A percentile compares a stretch with the other conserved stretches of the same genome.
phyloP scores from a whole-genome alignment of 1,139 yeast species.

The Geotrichum reessii region DNA sequence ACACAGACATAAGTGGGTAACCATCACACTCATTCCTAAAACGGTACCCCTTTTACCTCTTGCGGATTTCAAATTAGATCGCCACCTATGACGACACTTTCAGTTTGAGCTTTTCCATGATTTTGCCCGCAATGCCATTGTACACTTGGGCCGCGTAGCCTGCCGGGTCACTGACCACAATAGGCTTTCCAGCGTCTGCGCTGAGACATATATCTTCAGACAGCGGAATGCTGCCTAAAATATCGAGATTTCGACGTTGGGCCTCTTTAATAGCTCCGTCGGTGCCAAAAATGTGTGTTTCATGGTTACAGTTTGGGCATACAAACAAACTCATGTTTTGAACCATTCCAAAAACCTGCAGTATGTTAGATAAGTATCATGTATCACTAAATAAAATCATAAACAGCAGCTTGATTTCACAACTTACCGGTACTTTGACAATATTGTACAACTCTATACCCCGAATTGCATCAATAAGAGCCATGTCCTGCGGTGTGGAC shows the following conservation, averaged over 20 bases:
- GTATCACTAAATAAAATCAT: constrained; percentile 17
- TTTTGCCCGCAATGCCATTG: constrained; percentile 10
- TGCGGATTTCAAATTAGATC: not conserved
- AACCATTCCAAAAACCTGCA: constrained; percentile 57
- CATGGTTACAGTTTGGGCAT: constrained; percentile 72
- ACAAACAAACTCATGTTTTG: constrained; percentile 76
- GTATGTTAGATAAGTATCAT: not conserved
- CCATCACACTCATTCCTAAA: not conserved
- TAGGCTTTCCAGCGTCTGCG: constrained; percentile 62
- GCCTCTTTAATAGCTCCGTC: constrained; percentile 64
- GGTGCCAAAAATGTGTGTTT: constrained; percentile 67
- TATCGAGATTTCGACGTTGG: constrained; percentile 43
- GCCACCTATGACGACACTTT: not conserved
- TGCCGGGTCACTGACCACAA: constrained; percentile 47
- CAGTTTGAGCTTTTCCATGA: constrained; percentile 6
- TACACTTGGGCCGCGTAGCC: constrained; percentile 17
- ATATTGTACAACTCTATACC: constrained; percentile 76
- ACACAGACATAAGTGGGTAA: not conserved
- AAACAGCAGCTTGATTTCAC: not conserved
- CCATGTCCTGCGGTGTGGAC: constrained; percentile 83
- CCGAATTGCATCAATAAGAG: constrained; percentile 72
- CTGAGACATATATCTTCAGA: constrained; percentile 55
- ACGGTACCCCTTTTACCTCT: not conserved
- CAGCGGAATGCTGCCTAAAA: constrained; percentile 65
- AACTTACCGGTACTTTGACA: constrained; percentile 55